Conservation (phyloP, 371 early-diverging fungal genomes). For the Rhizopus delemar region DNA sequence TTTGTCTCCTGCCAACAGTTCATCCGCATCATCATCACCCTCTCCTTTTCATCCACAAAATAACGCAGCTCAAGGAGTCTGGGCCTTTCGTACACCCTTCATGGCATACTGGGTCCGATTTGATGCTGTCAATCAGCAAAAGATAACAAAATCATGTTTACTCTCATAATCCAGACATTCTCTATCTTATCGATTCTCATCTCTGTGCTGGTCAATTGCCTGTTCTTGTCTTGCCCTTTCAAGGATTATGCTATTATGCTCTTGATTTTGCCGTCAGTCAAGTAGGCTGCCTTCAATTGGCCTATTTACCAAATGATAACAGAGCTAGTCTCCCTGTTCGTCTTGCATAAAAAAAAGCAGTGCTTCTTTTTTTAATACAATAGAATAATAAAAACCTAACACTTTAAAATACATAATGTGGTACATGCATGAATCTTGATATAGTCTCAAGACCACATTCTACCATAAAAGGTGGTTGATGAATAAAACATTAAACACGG, state of each 20-base stretch:
- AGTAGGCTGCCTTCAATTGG: slow-evolving; percentile 11
- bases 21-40: neutral
- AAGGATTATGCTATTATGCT: slow-evolving; percentile 9
- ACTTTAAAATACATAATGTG: no score
- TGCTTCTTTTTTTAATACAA: no score
- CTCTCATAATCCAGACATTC: neutral
- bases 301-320: neutral
- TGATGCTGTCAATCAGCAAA: slow-evolving; percentile 20
- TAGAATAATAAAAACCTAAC: no score
- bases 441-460: no score
- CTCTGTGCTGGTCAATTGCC: slow-evolving; percentile 6
- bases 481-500: no score
- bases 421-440: no score
- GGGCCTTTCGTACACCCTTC: slow-evolving; percentile 13
- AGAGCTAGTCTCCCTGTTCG: no score
- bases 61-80: slow-evolving; percentile 1
- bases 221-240: slow-evolving; percentile 6
- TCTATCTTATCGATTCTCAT: slow-evolving; percentile 20
- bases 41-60: neutral
- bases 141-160: slow-evolving; percentile 14
- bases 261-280: slow-evolving; percentile 4
- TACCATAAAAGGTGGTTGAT: no score
- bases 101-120: slow-evolving; percentile 15
- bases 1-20: slow-evolving; percentile 1
- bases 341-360: no score